Percentiles rank a stretch among this genome's conserved stretches.
phyloP scores from a whole-genome alignment of 768 basidiomycete genomes.

The Pleurotus salmoneostramineus region DNA sequence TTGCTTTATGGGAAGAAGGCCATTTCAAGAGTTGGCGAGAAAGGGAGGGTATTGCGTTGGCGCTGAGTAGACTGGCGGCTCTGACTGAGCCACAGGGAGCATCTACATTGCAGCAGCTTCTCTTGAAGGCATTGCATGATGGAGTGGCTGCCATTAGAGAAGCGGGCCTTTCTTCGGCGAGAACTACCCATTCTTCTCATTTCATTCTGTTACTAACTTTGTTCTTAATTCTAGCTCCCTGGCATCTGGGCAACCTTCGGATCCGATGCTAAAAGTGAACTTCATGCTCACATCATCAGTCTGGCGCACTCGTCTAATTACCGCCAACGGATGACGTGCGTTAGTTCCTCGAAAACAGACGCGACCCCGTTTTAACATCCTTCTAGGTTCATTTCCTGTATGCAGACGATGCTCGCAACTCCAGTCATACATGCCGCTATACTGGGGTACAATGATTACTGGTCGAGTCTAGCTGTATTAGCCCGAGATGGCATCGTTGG shows the following conservation, averaged over 20 bases:
- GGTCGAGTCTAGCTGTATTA: slow-evolving; percentile 52
- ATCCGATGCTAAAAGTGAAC: slow-evolving; percentile 29
- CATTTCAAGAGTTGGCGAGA: slow-evolving; percentile 74
- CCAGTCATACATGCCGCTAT: slow-evolving; percentile 27
- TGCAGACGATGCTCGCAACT: slow-evolving; percentile 51
- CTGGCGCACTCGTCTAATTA: slow-evolving; percentile 44
- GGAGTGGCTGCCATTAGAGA: slow-evolving; percentile 83
- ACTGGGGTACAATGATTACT: slow-evolving; percentile 44
- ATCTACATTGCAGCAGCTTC: slow-evolving; percentile 46
- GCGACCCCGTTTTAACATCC: slow-evolving; percentile 13
- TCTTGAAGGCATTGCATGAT: slow-evolving; percentile 67
- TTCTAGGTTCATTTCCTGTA: slow-evolving; percentile 69
- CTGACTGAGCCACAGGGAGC: slow-evolving; percentile 36
- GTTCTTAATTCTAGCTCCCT: slow-evolving; percentile 39
- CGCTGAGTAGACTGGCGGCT: slow-evolving; percentile 46
- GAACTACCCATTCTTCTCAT: slow-evolving; percentile 25
- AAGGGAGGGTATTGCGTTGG: slow-evolving; percentile 62
- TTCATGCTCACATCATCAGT: slow-evolving; percentile 36
- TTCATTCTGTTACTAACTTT: not conserved
- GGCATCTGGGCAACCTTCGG: slow-evolving; percentile 37
- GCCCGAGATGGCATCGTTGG: slow-evolving; percentile 71
- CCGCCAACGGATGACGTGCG: slow-evolving; percentile 73
- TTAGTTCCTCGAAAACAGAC: slow-evolving; percentile 10
- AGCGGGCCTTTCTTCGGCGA: slow-evolving; percentile 60
- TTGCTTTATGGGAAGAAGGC: slow-evolving; percentile 53